Evolutionary conservation across 306 rosid genomes (phyloP).

Genomic region (Mimosa pudica): DNA sequence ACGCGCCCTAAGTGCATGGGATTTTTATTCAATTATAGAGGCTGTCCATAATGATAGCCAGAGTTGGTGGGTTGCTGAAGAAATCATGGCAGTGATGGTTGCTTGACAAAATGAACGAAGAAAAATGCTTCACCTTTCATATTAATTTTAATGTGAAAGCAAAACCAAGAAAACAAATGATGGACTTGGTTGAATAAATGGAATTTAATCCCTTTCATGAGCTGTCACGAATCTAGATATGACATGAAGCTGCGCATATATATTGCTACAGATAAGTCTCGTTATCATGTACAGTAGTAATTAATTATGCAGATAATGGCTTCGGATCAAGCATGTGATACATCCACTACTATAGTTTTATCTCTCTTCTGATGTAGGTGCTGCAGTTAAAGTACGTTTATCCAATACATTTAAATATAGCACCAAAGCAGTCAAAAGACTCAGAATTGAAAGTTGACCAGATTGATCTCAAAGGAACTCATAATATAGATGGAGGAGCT

Average conservation of each 20-base stretch:
- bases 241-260: not conserved
- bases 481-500: not conserved
- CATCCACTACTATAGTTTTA: constrained; percentile 6
- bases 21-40: constrained; percentile 44
- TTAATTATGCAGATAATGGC: constrained; percentile 6
- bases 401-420: not conserved
- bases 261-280: constrained; percentile 1
- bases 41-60: constrained; percentile 12
- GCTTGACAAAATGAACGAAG: constrained; percentile 39
- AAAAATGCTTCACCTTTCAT: constrained; percentile 24
- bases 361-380: constrained; percentile 6
- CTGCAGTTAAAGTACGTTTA: not conserved
- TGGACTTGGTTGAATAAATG: constrained; percentile 32
- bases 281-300: not conserved
- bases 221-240: constrained; percentile 18
- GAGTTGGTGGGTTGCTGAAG: constrained; percentile 41
- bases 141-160: constrained; percentile 13
- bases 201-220: not conserved
- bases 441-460: not conserved
- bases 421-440: not conserved
- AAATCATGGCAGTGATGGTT: constrained; percentile 36
- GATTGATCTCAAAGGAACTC: not conserved
- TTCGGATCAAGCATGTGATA: constrained; percentile 3
- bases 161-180: constrained; percentile 28
- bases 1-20: constrained; percentile 9